Evolutionary conservation across 2,329 filamentous ascomycete species (phyloP), one percentile per base, ranked within the genome.

Genomic region (Talaromyces sp.): DNA sequence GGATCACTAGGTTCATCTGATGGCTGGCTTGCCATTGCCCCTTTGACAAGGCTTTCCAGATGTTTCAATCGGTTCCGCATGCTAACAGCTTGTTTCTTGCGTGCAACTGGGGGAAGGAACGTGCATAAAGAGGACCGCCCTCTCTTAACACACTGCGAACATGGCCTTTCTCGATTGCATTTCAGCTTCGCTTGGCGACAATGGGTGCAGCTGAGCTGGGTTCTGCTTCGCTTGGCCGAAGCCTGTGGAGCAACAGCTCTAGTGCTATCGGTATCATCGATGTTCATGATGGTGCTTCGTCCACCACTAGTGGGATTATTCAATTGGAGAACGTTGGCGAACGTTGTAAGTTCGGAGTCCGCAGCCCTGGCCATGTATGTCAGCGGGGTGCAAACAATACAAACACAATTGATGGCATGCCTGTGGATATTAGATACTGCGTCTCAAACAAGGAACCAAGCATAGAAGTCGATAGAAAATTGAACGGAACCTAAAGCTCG

Each of bases 121-220:
- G 31, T 40, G 42, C 56, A 58, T 36, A 51, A 33, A 51, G 56
- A 52, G 44, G 56, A 58, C 8, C 56, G 56, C 6, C 44, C 56
- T 52, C 56, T 58, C 30, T 36, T 58, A 12, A 58, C 10, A 18
- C 56, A 58, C 56, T 58, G 56, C 18, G 18, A 50, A 51, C 56
- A 58, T 10, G 56, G 56, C 31, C 27, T 36, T 51, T 58, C 56
- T 28, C 56, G 44, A 51, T 58, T 30, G 28, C 56, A 58, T 51
- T 58, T 58, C 9, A 58, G 44, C 56, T 58, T 58, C 42, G 44
- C 56, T 4, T 58, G 56, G n/a, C 56, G 56, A 52, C 56, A 59
- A 52, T 36, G 30, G 5, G 56, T 51, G 30, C 56, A 40, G 12
- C 44, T 59, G 31, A 59, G 44, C 18, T 59, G 44, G 12, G 28